phyloP scores from a whole-genome alignment of 2,329 filamentous ascomycete species.

The Neonectria neomacrospora region DNA sequence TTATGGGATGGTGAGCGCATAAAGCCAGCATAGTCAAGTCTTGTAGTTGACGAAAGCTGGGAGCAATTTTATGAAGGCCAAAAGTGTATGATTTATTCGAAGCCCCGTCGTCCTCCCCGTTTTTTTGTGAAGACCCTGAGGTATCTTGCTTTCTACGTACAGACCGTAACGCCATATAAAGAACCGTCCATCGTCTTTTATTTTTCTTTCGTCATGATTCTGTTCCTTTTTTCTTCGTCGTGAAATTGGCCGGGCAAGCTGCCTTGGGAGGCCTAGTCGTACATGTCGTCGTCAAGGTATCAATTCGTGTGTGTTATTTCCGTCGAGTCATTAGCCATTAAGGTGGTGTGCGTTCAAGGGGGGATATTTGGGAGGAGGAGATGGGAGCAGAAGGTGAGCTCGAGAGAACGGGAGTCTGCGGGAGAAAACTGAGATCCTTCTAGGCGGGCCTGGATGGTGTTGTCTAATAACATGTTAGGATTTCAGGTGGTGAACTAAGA shows the following conservation, averaged over 20 bases:
- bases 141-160: slow-evolving; percentile 37
- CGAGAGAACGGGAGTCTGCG: slow-evolving; percentile 61
- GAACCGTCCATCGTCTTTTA: slow-evolving; percentile 22
- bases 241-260: background rate
- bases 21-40: background rate
- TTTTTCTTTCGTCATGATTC: slow-evolving; percentile 20
- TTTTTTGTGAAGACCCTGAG: slow-evolving; percentile 28
- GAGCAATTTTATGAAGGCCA: slow-evolving; percentile 12
- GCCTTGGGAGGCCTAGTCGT: slow-evolving; percentile 28
- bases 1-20: slow-evolving; percentile 9
- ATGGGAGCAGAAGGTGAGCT: slow-evolving; percentile 62
- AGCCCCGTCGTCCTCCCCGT: background rate
- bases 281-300: slow-evolving; percentile 45
- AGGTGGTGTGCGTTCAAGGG: slow-evolving; percentile 25
- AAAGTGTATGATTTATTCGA: slow-evolving; percentile 6
- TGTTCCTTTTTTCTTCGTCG: slow-evolving; percentile 1
- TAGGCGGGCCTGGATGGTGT: slow-evolving; percentile 56
- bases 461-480: slow-evolving; percentile 39
- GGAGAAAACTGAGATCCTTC: slow-evolving; percentile 63
- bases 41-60: slow-evolving; percentile 16
- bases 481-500: background rate
- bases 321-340: slow-evolving; percentile 48
- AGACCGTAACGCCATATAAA: slow-evolving; percentile 41
- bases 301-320: slow-evolving; percentile 38
- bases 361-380: slow-evolving; percentile 55